phyloP scores from a whole-genome alignment of 805 yeast genomes.

The Zygotorulaspora chibaensis region DNA sequence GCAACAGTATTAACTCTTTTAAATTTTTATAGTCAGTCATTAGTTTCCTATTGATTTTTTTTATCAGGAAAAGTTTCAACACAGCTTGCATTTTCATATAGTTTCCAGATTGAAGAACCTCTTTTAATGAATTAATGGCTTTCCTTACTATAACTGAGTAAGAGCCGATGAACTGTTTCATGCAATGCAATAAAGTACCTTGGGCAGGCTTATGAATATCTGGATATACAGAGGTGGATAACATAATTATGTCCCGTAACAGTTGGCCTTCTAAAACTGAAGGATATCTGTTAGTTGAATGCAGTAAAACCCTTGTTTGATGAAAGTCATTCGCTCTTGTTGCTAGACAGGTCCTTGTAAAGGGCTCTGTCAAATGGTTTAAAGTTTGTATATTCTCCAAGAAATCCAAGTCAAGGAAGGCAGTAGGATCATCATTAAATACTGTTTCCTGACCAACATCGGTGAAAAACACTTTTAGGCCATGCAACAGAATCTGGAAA shows the following conservation, averaged over 20 bases:
- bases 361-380: constrained; percentile 60
- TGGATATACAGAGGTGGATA: constrained; percentile 66
- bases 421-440: constrained; percentile 50
- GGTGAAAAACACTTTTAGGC: constrained; percentile 69
- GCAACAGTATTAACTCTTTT: constrained; percentile 42
- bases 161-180: constrained; percentile 66
- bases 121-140: constrained; percentile 43
- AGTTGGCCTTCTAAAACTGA: constrained; percentile 59
- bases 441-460: constrained; percentile 74
- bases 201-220: constrained; percentile 71
- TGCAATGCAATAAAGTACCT: constrained; percentile 56
- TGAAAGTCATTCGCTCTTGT: constrained; percentile 71
- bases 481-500: constrained; percentile 57
- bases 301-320: constrained; percentile 64
- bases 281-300: constrained; percentile 68
- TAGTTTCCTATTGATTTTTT: constrained; percentile 54
- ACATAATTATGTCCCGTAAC: constrained; percentile 57
- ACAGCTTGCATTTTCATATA: constrained; percentile 60
- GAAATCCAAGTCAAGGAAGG: constrained; percentile 51
- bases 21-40: constrained; percentile 54
- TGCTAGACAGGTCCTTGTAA: constrained; percentile 74
- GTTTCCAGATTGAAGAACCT: constrained; percentile 47
- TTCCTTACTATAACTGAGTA: constrained; percentile 48
- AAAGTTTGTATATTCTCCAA: constrained; percentile 58
- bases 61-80: constrained; percentile 51